Conservation (phyloP, 169 alveolate genomes). For the Eimeria acervulina region DNA sequence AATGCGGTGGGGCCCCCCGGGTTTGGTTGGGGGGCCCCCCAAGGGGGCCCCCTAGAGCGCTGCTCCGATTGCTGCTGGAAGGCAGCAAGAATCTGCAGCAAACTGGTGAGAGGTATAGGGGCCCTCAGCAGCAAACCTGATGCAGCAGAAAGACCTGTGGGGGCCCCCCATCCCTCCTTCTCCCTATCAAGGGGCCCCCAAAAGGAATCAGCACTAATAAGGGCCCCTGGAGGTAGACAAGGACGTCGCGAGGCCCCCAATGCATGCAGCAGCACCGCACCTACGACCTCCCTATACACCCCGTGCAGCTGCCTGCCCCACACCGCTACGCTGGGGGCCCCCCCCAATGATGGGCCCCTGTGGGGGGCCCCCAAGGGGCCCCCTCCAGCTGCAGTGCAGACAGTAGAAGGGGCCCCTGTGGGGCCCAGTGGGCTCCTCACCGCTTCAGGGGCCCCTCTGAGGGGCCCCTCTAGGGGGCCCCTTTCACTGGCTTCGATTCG, state of each 20-base stretch:
- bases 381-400: neutral
- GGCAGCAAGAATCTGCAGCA: slow-evolving; percentile 45
- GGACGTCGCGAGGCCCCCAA: slow-evolving; percentile 35
- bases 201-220: neutral
- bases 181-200: slow-evolving; percentile 36
- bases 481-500: neutral
- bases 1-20: neutral
- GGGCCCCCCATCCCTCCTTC: slow-evolving; percentile 55
- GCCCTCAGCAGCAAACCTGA: neutral
- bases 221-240: slow-evolving; percentile 30
- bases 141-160: slow-evolving; percentile 9
- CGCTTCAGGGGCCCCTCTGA: slow-evolving; percentile 4
- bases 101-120: neutral
- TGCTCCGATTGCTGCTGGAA: neutral
- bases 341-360: neutral
- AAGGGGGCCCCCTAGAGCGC: neutral
- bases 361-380: too few relatives aligned
- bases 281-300: neutral
- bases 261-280: slow-evolving; percentile 15
- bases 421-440: neutral
- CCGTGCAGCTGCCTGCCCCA: slow-evolving; percentile 28
- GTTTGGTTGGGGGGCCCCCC: neutral
- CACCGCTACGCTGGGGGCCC: neutral
- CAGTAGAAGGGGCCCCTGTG: neutral
- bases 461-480: slow-evolving; percentile 40